Conservation (phyloP, 306 rosid species). For the Trifolium subterraneum region DNA sequence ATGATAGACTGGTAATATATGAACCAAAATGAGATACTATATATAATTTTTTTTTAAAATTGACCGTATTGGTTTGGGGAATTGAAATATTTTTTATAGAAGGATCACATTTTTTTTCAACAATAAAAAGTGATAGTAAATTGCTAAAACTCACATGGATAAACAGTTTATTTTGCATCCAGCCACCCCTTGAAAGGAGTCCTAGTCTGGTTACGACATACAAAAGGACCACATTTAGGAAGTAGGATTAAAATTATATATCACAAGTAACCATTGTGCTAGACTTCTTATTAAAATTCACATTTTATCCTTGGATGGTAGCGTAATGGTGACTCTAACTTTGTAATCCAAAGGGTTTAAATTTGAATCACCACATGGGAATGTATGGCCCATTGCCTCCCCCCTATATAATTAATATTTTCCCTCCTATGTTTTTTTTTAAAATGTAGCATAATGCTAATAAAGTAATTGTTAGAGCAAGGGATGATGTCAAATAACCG, state of each 20-base stretch:
- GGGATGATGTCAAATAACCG: too few relatives aligned
- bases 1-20: background rate
- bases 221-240: background rate
- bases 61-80: slow-evolving; percentile 12
- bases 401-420: background rate
- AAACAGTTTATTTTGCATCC: slow-evolving; percentile 12
- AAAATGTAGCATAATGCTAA: background rate
- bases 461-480: slow-evolving; percentile 1
- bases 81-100: slow-evolving; percentile 15
- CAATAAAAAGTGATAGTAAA: slow-evolving; percentile 21
- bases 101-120: background rate
- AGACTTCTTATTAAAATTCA: background rate
- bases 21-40: slow-evolving; percentile 14
- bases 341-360: background rate
- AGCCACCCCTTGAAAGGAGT: background rate
- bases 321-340: background rate
- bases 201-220: slow-evolving; percentile 23
- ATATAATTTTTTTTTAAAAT: background rate
- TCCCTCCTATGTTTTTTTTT: background rate
- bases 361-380: background rate
- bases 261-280: background rate
- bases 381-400: background rate
- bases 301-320: background rate
- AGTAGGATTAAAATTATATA: background rate
- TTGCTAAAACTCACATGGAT: slow-evolving; percentile 11